Percentiles rank a stretch among this genome's conserved stretches.
Conservation (phyloP, 164 flowering plant species). For the Liriodendron chinense region DNA sequence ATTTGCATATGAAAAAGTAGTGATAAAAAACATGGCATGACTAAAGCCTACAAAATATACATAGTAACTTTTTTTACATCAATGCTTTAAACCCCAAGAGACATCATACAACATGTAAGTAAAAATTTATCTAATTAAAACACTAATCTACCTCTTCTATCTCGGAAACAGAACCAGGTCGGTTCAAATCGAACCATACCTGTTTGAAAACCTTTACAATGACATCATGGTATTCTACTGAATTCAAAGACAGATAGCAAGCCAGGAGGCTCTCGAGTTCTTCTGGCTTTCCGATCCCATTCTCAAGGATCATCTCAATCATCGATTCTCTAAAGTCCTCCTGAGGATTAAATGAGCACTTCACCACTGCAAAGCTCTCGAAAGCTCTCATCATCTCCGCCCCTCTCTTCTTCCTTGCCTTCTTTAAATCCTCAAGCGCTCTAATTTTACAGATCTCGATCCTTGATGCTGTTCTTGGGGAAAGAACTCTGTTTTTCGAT, state of each 20-base stretch:
- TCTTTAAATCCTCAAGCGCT: constrained; percentile 67
- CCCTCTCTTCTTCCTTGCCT: constrained; percentile 37
- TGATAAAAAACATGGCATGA: too few relatives aligned
- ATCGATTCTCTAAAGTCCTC: constrained; percentile 84
- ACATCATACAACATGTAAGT: not conserved
- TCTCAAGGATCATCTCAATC: constrained; percentile 84
- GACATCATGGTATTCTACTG: constrained; percentile 69
- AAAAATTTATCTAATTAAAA: not conserved
- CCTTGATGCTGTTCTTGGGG: constrained; percentile 55
- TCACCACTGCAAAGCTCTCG: constrained; percentile 70
- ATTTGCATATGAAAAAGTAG: too few relatives aligned
- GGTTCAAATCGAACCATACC: constrained; percentile 65
- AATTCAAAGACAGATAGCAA: constrained; percentile 73
- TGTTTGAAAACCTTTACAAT: constrained; percentile 75
- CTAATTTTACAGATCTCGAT: constrained; percentile 53
- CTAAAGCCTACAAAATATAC: too few relatives aligned
- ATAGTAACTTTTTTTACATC: too few relatives aligned
- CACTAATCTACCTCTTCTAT: not conserved
- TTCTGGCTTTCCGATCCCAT: constrained; percentile 42
- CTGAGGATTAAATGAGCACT: constrained; percentile 61
- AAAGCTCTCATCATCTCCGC: constrained; percentile 18
- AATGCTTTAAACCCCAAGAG: not conserved
- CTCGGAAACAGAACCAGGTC: constrained; percentile 14
- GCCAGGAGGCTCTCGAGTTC: constrained; percentile 84
- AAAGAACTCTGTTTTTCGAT: constrained; percentile 34